These are phyloP conservation scores for Eimeria brunetti DNA, from an alignment of 169 alveolate genomes.

Conservation along the genomic window DNA sequence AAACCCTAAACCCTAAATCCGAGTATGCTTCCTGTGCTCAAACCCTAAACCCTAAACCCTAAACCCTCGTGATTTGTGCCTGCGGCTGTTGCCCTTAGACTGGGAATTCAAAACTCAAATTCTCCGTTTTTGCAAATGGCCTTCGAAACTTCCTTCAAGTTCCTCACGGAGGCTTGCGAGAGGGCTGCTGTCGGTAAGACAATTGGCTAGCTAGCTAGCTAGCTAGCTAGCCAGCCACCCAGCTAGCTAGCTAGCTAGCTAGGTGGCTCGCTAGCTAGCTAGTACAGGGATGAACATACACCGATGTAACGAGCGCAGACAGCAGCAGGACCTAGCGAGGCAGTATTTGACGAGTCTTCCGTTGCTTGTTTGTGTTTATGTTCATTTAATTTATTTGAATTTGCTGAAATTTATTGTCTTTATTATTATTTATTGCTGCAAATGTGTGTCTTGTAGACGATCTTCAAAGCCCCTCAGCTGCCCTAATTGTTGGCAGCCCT, in stretches of 20 bases:
- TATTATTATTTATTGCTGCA: neutral
- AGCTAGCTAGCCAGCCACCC: neutral
- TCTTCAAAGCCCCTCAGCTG: conserved; percentile 26
- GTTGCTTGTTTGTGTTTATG: neutral
- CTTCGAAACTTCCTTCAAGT: conserved; percentile 97
- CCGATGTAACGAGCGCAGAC: no score
- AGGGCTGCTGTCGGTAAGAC: conserved; percentile 76
- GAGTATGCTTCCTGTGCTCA: no score
- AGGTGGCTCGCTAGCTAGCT: neutral
- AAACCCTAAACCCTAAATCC: conserved; percentile 14
- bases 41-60: neutral
- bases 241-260: neutral
- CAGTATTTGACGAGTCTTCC: no score
- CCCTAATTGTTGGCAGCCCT: conserved; percentile 34
- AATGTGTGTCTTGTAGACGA: neutral
- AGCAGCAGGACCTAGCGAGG: no score
- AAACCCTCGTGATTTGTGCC: neutral
- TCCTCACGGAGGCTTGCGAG: conserved; percentile 91
- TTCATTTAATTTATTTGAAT: neutral
- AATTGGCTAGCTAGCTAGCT: neutral
- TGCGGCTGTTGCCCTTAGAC: neutral
- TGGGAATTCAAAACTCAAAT: conserved; percentile 93
- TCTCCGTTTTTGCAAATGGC: conserved; percentile 98
- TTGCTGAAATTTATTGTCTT: neutral
- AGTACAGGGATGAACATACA: no score